Evolutionary conservation across 208 protist species (phyloP).

Genomic region (Wallacemonas sp.): DNA sequence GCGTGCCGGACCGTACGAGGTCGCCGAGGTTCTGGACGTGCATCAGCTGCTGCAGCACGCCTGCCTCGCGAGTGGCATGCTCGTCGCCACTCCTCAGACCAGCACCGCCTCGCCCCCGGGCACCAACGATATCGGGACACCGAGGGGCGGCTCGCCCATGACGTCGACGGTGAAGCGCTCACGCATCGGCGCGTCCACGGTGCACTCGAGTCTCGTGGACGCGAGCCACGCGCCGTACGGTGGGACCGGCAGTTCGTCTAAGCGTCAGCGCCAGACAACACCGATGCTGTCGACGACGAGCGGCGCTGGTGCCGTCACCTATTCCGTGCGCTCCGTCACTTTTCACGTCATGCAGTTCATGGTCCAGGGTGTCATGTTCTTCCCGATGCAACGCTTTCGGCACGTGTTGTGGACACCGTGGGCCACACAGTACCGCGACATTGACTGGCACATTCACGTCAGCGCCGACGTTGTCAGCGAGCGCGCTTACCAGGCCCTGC

Average conservation of each 20-base stretch:
- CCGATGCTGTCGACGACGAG: neutral
- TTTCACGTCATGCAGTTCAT: slow-evolving; percentile 77
- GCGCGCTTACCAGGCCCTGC: slow-evolving; percentile 21
- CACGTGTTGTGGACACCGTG: slow-evolving; percentile 63
- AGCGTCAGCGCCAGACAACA: neutral
- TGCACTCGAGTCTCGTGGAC: neutral
- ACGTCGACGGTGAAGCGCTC: neutral
- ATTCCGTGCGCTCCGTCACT: slow-evolving; percentile 50
- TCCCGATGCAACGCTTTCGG: slow-evolving; percentile 49
- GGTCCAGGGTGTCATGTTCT: slow-evolving; percentile 71
- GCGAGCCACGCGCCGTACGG: neutral
- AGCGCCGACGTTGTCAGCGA: slow-evolving; percentile 26
- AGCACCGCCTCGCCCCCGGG: neutral
- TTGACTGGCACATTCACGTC: slow-evolving; percentile 58
- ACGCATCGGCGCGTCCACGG: neutral
- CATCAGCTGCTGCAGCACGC: slow-evolving; percentile 43
- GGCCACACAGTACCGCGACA: slow-evolving; percentile 64
- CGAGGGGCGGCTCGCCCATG: neutral
- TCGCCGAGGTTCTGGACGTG: slow-evolving; percentile 22
- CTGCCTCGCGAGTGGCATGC: slow-evolving; percentile 55
- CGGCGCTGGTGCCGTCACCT: slow-evolving; percentile 3
- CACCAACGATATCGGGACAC: neutral
- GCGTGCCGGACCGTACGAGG: neutral
- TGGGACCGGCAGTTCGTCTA: neutral
- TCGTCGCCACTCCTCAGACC: slow-evolving; percentile 14